These are phyloP conservation scores for Clarireedia monteithiana DNA, from an alignment of 2,329 filamentous ascomycete genomes.

Conservation along the genomic window DNA sequence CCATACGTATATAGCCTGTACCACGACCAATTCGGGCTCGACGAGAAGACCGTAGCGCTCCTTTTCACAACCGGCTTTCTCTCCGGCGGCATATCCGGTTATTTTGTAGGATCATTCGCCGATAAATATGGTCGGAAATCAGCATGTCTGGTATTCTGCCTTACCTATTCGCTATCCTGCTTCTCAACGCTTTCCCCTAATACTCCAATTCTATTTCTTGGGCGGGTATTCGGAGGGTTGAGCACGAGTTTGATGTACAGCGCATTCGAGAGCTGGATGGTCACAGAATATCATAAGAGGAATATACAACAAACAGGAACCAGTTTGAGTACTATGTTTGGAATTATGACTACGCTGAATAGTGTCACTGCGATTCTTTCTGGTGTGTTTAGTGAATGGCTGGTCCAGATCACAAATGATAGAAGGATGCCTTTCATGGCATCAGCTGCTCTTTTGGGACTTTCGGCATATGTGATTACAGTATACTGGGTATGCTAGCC, in stretches of 20 bases:
- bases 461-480: slow-evolving; percentile 39
- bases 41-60: slow-evolving; percentile 24
- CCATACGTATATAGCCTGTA: slow-evolving; percentile 29
- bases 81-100: slow-evolving; percentile 26
- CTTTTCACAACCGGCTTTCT: slow-evolving; percentile 29
- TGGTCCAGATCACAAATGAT: slow-evolving; percentile 40
- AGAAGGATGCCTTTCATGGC: slow-evolving; percentile 47
- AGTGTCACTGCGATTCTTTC: slow-evolving; percentile 47
- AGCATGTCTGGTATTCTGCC: slow-evolving; percentile 49
- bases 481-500: slow-evolving; percentile 39
- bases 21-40: slow-evolving; percentile 27
- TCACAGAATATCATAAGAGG: slow-evolving; percentile 46
- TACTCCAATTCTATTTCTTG: slow-evolving; percentile 40
- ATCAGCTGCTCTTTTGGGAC: slow-evolving; percentile 33
- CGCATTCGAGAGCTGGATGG: slow-evolving; percentile 55
- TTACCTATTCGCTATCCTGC: slow-evolving; percentile 44
- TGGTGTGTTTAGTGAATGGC: slow-evolving; percentile 43
- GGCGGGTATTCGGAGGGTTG: slow-evolving; percentile 46
- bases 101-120: slow-evolving; percentile 28
- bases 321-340: slow-evolving; percentile 44
- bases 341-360: slow-evolving; percentile 44
- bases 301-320: slow-evolving; percentile 35
- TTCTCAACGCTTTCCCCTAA: slow-evolving; percentile 40
- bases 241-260: slow-evolving; percentile 50
- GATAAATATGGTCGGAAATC: slow-evolving; percentile 34